Conservation (phyloP, 169 alveolate species). For the Plasmodium gaboni region DNA sequence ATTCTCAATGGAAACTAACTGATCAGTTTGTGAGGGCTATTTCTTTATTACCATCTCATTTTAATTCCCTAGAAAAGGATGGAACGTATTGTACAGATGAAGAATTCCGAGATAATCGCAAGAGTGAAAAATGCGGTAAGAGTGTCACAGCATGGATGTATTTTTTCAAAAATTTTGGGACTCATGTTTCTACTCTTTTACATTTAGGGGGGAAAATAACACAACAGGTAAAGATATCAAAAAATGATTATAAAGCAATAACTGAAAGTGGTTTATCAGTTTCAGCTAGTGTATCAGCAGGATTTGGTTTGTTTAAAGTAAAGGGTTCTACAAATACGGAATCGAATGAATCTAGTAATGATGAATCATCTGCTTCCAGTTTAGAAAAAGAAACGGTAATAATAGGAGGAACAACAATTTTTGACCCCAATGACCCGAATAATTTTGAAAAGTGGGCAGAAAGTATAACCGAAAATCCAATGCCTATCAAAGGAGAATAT, state of each 20-base stretch:
- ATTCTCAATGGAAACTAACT: slow-evolving; percentile 76
- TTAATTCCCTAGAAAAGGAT: slow-evolving; percentile 78
- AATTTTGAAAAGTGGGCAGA: slow-evolving; percentile 83
- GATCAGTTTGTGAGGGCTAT: slow-evolving; percentile 84
- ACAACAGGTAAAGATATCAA: slow-evolving; percentile 84
- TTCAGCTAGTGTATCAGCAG: slow-evolving; percentile 48
- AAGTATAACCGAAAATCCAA: slow-evolving; percentile 81
- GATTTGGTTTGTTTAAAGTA: slow-evolving; percentile 58
- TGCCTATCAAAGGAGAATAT: slow-evolving; percentile 85
- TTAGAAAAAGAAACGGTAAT: slow-evolving; percentile 81
- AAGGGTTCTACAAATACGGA: slow-evolving; percentile 47
- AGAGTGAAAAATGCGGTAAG: slow-evolving; percentile 77
- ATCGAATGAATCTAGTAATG: slow-evolving; percentile 39
- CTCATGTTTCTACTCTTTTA: slow-evolving; percentile 86
- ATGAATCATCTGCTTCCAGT: slow-evolving; percentile 48
- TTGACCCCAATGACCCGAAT: slow-evolving; percentile 81
- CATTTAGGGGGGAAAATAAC: slow-evolving; percentile 91
- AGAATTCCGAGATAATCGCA: slow-evolving; percentile 76
- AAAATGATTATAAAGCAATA: slow-evolving; percentile 81
- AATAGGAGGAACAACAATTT: slow-evolving; percentile 85
- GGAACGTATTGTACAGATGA: slow-evolving; percentile 78
- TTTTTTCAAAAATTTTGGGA: slow-evolving; percentile 87
- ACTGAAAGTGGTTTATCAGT: slow-evolving; percentile 82
- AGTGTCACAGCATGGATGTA: slow-evolving; percentile 87
- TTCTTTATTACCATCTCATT: slow-evolving; percentile 78